A percentile compares a stretch with the other conserved stretches of the same genome.
These are phyloP conservation scores for Iris pallida DNA, from an alignment of 116 monocot genomes.

Conservation along the genomic window DNA sequence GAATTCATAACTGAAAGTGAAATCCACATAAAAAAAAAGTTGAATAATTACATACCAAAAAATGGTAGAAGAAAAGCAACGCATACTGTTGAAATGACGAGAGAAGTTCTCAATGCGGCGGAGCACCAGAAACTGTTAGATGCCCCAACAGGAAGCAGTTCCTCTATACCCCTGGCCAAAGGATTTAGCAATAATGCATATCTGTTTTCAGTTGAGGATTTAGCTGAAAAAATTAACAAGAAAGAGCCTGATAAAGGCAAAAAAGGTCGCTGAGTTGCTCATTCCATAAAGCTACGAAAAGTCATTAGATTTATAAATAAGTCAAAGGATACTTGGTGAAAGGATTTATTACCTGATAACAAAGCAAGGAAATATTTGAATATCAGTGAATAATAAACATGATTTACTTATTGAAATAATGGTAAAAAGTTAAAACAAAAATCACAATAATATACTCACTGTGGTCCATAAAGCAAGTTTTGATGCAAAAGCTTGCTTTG, in stretches of 20 bases:
- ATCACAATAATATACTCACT: constrained; percentile 24
- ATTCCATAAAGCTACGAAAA: too few relatives aligned
- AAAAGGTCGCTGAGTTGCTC: too few relatives aligned
- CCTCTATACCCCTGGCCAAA: constrained; percentile 74
- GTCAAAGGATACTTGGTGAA: constrained; percentile 89
- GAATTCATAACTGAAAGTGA: too few relatives aligned
- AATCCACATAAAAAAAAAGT: too few relatives aligned
- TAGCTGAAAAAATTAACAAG: not conserved
- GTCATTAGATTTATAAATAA: too few relatives aligned
- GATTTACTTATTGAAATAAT: not conserved
- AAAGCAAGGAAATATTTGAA: constrained; percentile 1
- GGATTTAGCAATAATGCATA: constrained; percentile 87
- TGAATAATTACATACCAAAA: constrained; percentile 51
- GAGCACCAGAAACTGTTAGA: constrained; percentile 34
- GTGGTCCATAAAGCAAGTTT: constrained; percentile 85
- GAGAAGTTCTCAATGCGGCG: constrained; percentile 41
- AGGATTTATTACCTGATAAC: constrained; percentile 82
- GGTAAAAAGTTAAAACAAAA: constrained; percentile 6
- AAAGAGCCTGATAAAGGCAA: not conserved
- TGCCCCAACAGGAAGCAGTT: constrained; percentile 43
- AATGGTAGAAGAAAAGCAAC: constrained; percentile 83
- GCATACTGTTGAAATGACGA: constrained; percentile 71
- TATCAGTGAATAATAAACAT: not conserved
- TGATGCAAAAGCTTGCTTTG: constrained; percentile 51
- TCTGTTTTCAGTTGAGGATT: constrained; percentile 47